phyloP scores from a whole-genome alignment of 306 rosid genomes.

The Trifolium repens region DNA sequence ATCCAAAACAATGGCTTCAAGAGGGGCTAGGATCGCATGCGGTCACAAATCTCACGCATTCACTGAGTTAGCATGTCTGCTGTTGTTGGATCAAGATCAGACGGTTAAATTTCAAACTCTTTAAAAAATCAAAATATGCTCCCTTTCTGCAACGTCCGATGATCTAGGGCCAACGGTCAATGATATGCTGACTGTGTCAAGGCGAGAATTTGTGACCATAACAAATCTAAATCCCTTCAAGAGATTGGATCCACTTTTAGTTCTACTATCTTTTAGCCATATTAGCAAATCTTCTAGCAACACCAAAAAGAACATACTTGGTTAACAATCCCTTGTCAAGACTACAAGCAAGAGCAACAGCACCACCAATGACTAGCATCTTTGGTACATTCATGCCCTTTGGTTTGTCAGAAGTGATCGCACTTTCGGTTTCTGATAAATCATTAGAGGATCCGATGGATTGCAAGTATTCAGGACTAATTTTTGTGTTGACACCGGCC shows the following conservation, averaged over 20 bases:
- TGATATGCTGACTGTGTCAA: neutral
- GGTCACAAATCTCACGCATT: neutral
- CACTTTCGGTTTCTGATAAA: constrained; percentile 41
- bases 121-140: neutral
- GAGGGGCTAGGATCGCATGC: neutral
- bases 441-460: constrained; percentile 51
- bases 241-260: constrained; percentile 35
- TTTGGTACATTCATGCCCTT: constrained; percentile 54
- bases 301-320: constrained; percentile 80
- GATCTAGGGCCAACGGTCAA: no score
- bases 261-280: constrained; percentile 62
- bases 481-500: constrained; percentile 55
- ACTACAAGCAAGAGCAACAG: constrained; percentile 78
- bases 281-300: constrained; percentile 82
- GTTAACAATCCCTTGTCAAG: constrained; percentile 87
- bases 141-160: neutral
- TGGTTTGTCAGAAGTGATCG: constrained; percentile 55
- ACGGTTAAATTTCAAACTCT: neutral
- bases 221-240: constrained; percentile 12
- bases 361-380: constrained; percentile 80
- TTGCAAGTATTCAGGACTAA: constrained; percentile 62
- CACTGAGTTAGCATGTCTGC: neutral
- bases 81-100: neutral
- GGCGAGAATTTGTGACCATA: neutral
- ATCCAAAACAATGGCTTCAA: constrained; percentile 37